Evolutionary conservation across 2,329 filamentous ascomycete genomes (phyloP), one percentile per base, ranked within the genome.

Genomic region (Calonectria pteridis): DNA sequence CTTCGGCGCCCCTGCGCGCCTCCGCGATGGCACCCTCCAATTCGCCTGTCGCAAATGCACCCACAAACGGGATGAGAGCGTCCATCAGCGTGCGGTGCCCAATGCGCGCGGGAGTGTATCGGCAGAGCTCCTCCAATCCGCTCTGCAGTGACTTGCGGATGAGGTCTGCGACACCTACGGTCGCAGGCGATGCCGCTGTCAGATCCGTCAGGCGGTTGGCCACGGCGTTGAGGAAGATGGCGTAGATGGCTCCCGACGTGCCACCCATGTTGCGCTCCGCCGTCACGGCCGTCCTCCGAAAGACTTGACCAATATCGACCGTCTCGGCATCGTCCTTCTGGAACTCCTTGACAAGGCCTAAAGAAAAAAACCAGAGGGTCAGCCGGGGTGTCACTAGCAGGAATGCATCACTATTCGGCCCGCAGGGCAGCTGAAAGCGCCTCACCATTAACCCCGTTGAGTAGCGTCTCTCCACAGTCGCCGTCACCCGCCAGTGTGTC

Each of bases 61-160:
- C 86, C 43, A 93, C 89, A 80, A 95, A 95, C 3, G 94, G 94
- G 67, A 91, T 88, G 53, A 95, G 84, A 1, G 93, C 93, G 82
- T 95, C 94, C 74, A 95, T 90, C 46, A 95, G 83, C 1, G 94
- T 95, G 40, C 94, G 87, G 78, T 95, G 93, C 6, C 94, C 94
- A 1, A 90, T 89, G 74, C 92, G 89, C 1, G 94, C 94, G 1
- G 93, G 93, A 2, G 94, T 95, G 81, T 95, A 95, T 50, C 77
- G 78, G 62, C 78, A 79, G 3, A 80, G 66, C 69, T 80, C 77
- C 18, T 76, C 73, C 9, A 80, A 55, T 2, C 77, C 77, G 18
- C 75, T 35, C 29, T 76, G 72, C 1, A 80, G 77, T 28, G 76
- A 59, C 18, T 71, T 28, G 10, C 72, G 71, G 23, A 80, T 69